These are phyloP conservation scores for Acanthamoeba lenticulata DNA, from an alignment of 208 protist genomes.

Conservation along the genomic window DNA sequence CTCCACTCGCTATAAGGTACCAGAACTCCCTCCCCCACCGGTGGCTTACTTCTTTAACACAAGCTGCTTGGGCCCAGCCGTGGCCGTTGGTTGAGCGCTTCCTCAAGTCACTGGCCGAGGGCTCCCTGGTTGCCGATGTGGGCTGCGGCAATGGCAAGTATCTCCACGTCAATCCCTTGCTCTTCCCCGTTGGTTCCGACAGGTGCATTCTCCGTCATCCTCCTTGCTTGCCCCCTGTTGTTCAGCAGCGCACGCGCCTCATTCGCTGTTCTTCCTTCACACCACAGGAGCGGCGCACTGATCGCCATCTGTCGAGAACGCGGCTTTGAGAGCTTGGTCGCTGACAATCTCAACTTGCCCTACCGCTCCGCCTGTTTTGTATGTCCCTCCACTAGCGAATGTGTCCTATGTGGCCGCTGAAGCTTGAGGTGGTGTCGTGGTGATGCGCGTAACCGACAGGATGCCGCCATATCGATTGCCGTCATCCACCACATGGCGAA, in stretches of 20 bases:
- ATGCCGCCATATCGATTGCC: constrained; percentile 73
- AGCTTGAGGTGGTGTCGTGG: not conserved
- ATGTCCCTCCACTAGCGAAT: not conserved
- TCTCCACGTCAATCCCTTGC: constrained; percentile 66
- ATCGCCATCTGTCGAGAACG: constrained; percentile 60
- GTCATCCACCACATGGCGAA: constrained; percentile 76
- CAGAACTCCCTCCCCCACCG: not conserved
- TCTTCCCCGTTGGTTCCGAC: constrained; percentile 51
- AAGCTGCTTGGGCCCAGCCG: not conserved
- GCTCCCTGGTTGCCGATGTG: constrained; percentile 77
- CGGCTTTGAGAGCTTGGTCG: constrained; percentile 65
- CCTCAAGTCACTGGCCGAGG: constrained; percentile 50
- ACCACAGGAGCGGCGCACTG: constrained; percentile 1
- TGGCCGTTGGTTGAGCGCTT: constrained; percentile 80
- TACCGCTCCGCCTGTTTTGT: constrained; percentile 54
- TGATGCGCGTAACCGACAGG: constrained; percentile 23
- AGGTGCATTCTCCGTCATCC: not conserved
- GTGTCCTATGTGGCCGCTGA: not conserved
- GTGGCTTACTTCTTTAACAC: not conserved
- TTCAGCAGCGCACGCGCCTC: not conserved
- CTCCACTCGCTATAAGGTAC: constrained; percentile 77
- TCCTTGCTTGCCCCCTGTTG: not conserved
- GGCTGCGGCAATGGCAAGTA: constrained; percentile 87
- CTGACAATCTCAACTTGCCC: constrained; percentile 68
- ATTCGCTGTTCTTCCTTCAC: not conserved